Evolutionary conservation across 139 green algal genomes (phyloP), one percentile per base, ranked within the genome.

Genomic region (Chlamydomonas sp.): DNA sequence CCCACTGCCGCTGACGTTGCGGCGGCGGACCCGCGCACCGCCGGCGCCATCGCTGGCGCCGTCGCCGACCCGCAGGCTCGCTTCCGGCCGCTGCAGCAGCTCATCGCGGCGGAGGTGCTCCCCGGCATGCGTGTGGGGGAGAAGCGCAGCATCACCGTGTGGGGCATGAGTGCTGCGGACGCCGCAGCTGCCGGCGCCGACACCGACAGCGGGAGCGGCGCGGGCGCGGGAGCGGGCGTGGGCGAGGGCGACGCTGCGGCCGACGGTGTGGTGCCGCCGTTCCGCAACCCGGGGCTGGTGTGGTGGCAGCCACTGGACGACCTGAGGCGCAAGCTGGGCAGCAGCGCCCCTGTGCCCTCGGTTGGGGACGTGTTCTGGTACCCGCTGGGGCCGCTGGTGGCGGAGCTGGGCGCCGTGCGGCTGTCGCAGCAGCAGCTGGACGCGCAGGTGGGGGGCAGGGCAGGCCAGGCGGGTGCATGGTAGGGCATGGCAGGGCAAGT

Each of bases 301-400:
- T 89, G 85, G 86, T 86, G 78, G 72, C 86, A 90, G 63, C n/a
- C 69, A 15, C 20, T 72, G 62, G 78, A 90, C 5, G 86, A 90
- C 31, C 62, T 85, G n/a, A 17, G 62, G 4, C 66, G 68, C 17
- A 85, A 78, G 68, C 12, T 85, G 20, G 72, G 7, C 72, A 14
- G 5, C 5, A 60, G 80, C 69, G 76, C 59, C 69, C 1, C 5
- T 1, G 60, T 63, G 69, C 10, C 59, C 15, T 1, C 14, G 61
- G 15, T 80, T 3, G 82, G 82, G 2, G 82, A 86, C 62, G 71
- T 80, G 59, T 86, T 86, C 77, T 86, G 71, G 71, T 86, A 80
- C 71, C 82, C 82, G 16, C 20, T 86, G 18, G 82, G 82, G 12
- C 15, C 12, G 8, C 71, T 86, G 61, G 82, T 86, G 9, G 16